Evolutionary conservation across 352 stramenopile species (phyloP), one percentile per base, ranked within the genome.

Genomic region (Elongisporangium undulatum): DNA sequence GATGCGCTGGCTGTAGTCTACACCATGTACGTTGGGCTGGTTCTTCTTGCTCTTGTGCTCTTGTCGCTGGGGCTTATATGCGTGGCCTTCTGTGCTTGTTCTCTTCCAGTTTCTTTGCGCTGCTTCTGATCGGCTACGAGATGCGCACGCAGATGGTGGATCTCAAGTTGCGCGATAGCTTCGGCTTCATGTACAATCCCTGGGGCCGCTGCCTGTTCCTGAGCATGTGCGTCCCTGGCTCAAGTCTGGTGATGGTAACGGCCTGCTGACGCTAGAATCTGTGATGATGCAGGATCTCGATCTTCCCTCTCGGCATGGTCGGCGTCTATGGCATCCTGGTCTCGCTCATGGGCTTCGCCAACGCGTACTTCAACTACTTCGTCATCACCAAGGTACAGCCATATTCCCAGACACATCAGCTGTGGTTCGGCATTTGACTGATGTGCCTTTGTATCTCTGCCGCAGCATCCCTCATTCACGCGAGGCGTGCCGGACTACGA

Each of bases 361-460:
- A 96, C 61, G 84, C 83, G n/a, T 93, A 93, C 71, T 94, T 95
- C 63, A 95, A 95, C 72, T 95, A 87, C 69, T 95, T 87, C 66
- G 85, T 93, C 61, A 95, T 95, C 75, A 93, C 75, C 66, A 93
- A 92, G 74, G 73, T 82, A 59, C 4, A 38, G n/a, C n/a, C n/a
- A n/a, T n/a, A n/a, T n/a, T n/a, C n/a, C 29, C 29, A 41, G 8
- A 15, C 5, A 4, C 29, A 41, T 41, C 29, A 41, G 29, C 13
- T 34, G 24, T n/a, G n/a, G n/a, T n/a, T n/a, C n/a, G n/a, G n/a
- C n/a, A n/a, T n/a, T n/a, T 51, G 17, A n/a, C 39, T 62, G 19
- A 49, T 41, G 23, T 39, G 53, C 52, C 26, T 16, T 22, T 3
- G 22, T 4, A 24, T 53, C 17, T 26, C 3, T 12, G 15, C 24